phyloP scores from a whole-genome alignment of 345 rosid species.

The Aquilaria yunnanensis region DNA sequence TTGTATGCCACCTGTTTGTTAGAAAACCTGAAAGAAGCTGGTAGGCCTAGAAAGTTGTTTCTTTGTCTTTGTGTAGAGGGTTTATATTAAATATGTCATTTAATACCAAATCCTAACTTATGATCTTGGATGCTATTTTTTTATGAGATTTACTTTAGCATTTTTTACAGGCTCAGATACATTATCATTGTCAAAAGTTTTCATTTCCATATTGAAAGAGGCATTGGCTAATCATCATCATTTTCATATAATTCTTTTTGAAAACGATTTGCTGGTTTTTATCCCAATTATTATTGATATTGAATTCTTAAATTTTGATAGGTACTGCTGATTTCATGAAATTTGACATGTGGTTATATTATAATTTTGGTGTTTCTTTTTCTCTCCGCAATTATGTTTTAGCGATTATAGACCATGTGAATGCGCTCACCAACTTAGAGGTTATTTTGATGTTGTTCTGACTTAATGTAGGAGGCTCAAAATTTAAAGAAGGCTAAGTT shows the following conservation, averaged over 20 bases:
- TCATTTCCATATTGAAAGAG: too few species aligned
- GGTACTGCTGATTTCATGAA: neutral
- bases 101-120: too few species aligned
- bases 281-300: too few species aligned
- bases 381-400: too few species aligned
- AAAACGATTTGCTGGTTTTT: too few species aligned
- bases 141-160: neutral
- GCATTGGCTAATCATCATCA: too few species aligned
- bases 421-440: neutral
- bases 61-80: too few species aligned
- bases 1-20: conserved; percentile 29
- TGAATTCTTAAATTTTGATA: too few species aligned
- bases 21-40: conserved; percentile 12
- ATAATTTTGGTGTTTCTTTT: too few species aligned
- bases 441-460: conserved; percentile 9
- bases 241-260: too few species aligned
- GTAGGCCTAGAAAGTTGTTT: neutral
- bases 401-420: too few species aligned
- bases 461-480: conserved; percentile 62
- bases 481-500: conserved; percentile 84
- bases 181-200: neutral
- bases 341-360: neutral
- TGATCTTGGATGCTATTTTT: too few species aligned
- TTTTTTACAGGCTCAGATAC: neutral
- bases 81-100: neutral